These are phyloP conservation scores for Termitomyces sp. DNA, from an alignment of 768 basidiomycete genomes.

Conservation along the genomic window DNA sequence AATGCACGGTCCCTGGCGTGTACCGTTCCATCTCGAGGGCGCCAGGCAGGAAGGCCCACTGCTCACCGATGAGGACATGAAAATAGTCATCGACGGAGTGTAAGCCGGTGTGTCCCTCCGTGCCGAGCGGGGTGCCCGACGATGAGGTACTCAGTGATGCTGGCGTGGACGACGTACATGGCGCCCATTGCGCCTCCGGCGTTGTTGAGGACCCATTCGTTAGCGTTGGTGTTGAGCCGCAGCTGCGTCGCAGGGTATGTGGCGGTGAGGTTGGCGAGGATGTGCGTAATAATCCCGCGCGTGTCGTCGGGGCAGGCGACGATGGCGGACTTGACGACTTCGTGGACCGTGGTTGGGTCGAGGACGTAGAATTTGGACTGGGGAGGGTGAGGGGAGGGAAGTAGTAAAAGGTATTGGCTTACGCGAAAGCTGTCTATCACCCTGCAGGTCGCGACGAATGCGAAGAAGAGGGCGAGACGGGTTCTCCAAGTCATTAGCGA, in stretches of 20 bases:
- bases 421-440: conserved; percentile 67
- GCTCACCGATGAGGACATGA: conserved; percentile 89
- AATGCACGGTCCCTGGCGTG: conserved; percentile 77
- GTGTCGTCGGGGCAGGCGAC: conserved; percentile 59
- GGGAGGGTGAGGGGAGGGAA: not conserved
- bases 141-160: conserved; percentile 94
- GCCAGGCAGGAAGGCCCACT: conserved; percentile 89
- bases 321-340: conserved; percentile 72
- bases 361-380: conserved; percentile 77
- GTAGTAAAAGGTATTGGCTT: conserved; percentile 1
- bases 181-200: conserved; percentile 98
- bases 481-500: conserved; percentile 29
- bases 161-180: conserved; percentile 97
- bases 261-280: conserved; percentile 71
- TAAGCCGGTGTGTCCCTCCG: conserved; percentile 91
- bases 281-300: conserved; percentile 71
- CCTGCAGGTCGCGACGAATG: conserved; percentile 34
- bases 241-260: conserved; percentile 61
- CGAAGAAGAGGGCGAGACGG: conserved; percentile 25
- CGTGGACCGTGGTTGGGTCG: conserved; percentile 64
- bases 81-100: conserved; percentile 99
- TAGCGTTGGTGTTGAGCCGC: conserved; percentile 48
- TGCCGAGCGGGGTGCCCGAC: conserved; percentile 96
- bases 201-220: conserved; percentile 95
- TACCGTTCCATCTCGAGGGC: conserved; percentile 84